Base-by-base conservation (phyloP, 495 filamentous ascomycete species). In the Xylaria grammica region DNA sequence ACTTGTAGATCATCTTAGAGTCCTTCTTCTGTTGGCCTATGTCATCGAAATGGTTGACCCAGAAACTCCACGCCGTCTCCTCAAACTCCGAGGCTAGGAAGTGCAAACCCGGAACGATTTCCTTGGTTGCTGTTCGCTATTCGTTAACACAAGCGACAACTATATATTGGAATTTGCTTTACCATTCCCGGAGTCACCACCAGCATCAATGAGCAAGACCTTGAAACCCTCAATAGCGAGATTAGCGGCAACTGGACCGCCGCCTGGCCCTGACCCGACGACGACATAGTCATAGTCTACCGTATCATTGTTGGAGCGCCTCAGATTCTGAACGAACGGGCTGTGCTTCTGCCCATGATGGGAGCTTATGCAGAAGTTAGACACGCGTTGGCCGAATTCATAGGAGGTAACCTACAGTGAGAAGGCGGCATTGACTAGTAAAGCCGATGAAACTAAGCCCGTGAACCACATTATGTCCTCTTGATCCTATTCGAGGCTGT, bases 221-320 rank as follows among this genome's bases (percentile, higher is more conserved):
- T 77, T 83, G 72, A 82, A 78, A 8, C 85, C 85, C 29, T 82
- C 83, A 22, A 81, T 71, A 10, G 86, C 86, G 4, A 89, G 81
- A 11, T 82, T 78, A 8, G 84, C 82, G 1, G 86, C 86, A 4
- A 89, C 69, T 4, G 85, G 85, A 2, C 84, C 85, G n/a, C 87
- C 86, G 8, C 87, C 86, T 11, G 86, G 79, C 13, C 86, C 87
- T 42, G 81, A 84, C 15, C 87, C 87, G 3, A 89, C 82, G 13
- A 89, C 78, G 38, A 89, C 75, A 70, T 87, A 89, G 46, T 89
- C 87, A 69, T 87, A 87, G 24, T 66, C 74, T 38, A 11, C 9
- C 27, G 17, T 46, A 24, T 32, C 44, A 60, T 29, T 55, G 61
- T 6, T 54, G 42, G n/a, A n/a, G 8, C 56, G 56, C 40, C n/a